phyloP scores from a whole-genome alignment of 2,329 filamentous ascomycete genomes.

The Calonectria montana region DNA sequence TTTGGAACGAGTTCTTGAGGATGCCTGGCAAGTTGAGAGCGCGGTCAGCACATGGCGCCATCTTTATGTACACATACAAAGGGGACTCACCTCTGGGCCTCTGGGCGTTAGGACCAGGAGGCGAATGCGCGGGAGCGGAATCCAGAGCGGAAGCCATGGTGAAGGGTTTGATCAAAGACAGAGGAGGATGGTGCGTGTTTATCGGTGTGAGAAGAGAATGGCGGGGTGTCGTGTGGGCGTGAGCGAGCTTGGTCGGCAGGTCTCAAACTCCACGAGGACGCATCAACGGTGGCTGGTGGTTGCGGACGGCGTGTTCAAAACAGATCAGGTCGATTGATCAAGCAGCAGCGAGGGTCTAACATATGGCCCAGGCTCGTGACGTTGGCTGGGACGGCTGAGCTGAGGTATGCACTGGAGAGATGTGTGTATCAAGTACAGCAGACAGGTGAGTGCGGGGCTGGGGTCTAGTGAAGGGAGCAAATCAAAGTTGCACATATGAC shows the following conservation, averaged over 20 bases:
- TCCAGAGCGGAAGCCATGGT: constrained; percentile 57
- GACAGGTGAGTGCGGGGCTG: constrained; percentile 5
- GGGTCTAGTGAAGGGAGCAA: neutral
- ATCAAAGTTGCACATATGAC: constrained; percentile 4
- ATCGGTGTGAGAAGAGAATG: constrained; percentile 13
- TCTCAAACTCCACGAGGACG: constrained; percentile 3
- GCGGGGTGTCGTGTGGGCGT: constrained; percentile 16
- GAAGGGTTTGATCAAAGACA: constrained; percentile 25
- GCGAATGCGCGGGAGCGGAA: constrained; percentile 53
- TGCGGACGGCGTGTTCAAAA: neutral
- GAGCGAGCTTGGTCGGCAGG: constrained; percentile 6
- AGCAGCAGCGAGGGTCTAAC: neutral
- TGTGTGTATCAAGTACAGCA: constrained; percentile 10
- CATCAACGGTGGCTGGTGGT: constrained; percentile 10
- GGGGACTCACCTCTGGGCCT: constrained; percentile 57
- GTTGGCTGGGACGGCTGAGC: neutral
- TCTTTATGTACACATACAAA: neutral
- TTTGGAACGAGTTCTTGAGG: constrained; percentile 86
- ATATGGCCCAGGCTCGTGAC: constrained; percentile 20
- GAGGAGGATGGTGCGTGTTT: constrained; percentile 25
- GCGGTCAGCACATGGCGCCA: constrained; percentile 13
- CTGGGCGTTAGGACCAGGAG: constrained; percentile 54
- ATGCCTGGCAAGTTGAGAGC: constrained; percentile 72
- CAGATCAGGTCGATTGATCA: neutral
- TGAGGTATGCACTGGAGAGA: neutral